These are phyloP conservation scores for Neurospora sp. DNA, from an alignment of 2,329 filamentous ascomycete species.

Conservation along the genomic window DNA sequence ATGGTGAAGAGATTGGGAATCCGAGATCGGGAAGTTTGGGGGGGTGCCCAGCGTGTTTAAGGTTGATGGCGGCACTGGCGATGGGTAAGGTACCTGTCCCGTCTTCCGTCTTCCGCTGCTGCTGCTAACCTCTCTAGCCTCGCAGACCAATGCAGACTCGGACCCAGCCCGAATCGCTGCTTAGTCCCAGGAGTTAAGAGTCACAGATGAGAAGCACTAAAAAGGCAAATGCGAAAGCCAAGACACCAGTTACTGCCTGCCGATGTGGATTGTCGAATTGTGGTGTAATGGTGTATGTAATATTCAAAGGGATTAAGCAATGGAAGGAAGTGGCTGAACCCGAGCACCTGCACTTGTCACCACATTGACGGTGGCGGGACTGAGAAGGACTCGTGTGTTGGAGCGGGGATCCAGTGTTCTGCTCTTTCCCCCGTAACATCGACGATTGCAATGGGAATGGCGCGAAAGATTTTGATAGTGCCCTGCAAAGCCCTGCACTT, in stretches of 20 bases:
- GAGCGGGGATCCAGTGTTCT: background rate
- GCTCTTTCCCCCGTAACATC: background rate
- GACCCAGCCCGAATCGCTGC: background rate
- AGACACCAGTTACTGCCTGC: background rate
- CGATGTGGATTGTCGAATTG: background rate
- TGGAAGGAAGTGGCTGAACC: background rate
- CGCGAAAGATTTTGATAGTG: background rate
- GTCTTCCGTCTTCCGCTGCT: background rate
- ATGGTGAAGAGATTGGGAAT: conserved; percentile 18
- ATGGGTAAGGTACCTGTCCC: background rate
- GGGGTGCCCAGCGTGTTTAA: background rate
- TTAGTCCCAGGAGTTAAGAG: background rate
- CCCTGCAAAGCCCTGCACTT: background rate
- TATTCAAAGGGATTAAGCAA: background rate
- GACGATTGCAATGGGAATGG: background rate
- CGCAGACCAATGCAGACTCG: background rate
- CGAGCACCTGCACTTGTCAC: background rate
- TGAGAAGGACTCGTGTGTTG: background rate
- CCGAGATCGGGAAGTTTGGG: background rate
- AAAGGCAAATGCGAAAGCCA: background rate
- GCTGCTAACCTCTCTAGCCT: background rate
- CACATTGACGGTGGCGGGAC: background rate
- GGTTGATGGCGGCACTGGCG: background rate
- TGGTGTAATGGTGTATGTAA: background rate
- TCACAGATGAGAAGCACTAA: background rate